Evolutionary conservation across 306 rosid species (phyloP).

Genomic region (Cicer chorassanicum): DNA sequence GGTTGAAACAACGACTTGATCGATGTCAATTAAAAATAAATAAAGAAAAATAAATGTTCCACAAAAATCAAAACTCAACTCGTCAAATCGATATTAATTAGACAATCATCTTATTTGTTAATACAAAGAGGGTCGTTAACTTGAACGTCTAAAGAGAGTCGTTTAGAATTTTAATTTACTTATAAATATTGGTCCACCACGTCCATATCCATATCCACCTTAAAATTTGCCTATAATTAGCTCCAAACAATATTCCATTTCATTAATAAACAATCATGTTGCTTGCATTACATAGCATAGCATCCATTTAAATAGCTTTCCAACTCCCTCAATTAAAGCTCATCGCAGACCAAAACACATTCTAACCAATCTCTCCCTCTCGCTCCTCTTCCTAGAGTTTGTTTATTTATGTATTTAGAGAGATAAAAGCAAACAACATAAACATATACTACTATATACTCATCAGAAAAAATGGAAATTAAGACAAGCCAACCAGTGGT

Average conservation of each 20-base stretch:
- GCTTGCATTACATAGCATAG: neutral
- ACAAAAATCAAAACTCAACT: too few relatives aligned
- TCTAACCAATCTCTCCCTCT: neutral
- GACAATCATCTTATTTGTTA: too few relatives aligned
- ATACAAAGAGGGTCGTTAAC: too few relatives aligned
- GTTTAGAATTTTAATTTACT: too few relatives aligned
- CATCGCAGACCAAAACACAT: conserved; percentile 23
- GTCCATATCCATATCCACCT: too few relatives aligned
- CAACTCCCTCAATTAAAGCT: neutral
- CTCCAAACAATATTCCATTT: neutral
- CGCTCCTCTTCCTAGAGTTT: neutral
- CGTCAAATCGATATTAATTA: too few relatives aligned
- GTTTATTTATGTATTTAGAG: neutral
- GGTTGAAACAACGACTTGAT: too few relatives aligned
- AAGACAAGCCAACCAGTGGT: conserved; percentile 54
- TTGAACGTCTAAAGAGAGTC: too few relatives aligned
- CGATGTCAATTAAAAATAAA: too few relatives aligned
- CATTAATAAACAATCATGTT: neutral
- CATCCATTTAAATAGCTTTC: neutral
- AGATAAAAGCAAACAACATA: neutral
- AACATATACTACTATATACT: neutral
- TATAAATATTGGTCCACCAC: too few relatives aligned
- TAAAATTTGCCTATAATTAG: too few relatives aligned
- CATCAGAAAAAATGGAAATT: conserved; percentile 60
- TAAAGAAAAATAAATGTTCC: too few relatives aligned